Base-by-base conservation (phyloP, 1,139 yeast genomes). In the Yamadazyma siamensis region DNA sequence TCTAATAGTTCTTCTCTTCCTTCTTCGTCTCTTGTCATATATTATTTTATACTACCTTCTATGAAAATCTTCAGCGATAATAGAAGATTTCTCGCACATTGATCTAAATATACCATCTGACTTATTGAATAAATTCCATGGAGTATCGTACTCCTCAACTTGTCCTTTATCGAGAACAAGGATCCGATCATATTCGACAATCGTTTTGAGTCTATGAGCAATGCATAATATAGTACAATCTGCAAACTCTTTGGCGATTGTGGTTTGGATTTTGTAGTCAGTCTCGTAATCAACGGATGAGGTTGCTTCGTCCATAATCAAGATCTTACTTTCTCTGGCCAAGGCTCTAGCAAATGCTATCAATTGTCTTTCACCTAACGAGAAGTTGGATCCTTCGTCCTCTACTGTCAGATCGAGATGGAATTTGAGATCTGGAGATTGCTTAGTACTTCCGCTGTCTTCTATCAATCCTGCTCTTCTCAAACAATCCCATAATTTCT, bases 241-340 rank as follows among this genome's bases (percentile, higher is more conserved):
- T 6, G 50, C 32, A 37, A 73, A 73, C 44, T 71, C 77, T 6
- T 44, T 46, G 0, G 59, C 59, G 32, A 74, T 71, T 8, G 78
- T 72, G 3, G 50, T 43, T 44, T 73, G 79, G 34, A 74, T 72
- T 43, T 61, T 68, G 10, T 67, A 50, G 45, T 74, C 79, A 3
- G 80, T 74, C 43, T 69, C 75, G 43, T 70, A 73, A 49, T 74
- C 79, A 28, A 73, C 79, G 13, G 75, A 68, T 1, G 77, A 70
- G 0, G 80, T 73, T 13, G 79, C 79, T 52, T 74, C 79, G 47
- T 74, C 79, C 38, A 74, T 50, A 38, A 74, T 64, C 39, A 74
- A 59, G 33, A 74, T 68, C 47, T 66, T 70, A 15, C 72, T 54
- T 29, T 68, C 61, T 30, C 75, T 58, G 11, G 73, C 74, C 45